These are phyloP conservation scores for Sporothrix variecibatus DNA, from an alignment of 2,329 filamentous ascomycete genomes.

Conservation along the genomic window DNA sequence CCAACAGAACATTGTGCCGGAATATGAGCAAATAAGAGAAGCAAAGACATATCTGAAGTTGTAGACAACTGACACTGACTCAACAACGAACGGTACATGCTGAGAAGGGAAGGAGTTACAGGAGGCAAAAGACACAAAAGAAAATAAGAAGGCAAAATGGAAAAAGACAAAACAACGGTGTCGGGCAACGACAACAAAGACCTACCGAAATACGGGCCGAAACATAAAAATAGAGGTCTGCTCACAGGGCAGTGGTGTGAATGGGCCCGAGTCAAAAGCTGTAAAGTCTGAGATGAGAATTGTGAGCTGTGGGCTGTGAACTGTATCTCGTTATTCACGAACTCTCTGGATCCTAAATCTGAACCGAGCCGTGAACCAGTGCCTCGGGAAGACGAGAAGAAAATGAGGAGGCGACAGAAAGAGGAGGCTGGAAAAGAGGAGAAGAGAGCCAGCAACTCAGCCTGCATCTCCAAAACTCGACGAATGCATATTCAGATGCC, in stretches of 20 bases:
- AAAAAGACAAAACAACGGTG: not conserved
- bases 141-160: not conserved
- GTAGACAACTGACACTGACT: not conserved
- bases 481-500: not conserved
- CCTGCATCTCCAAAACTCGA: not conserved
- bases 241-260: not conserved
- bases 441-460: not conserved
- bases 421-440: too few species aligned
- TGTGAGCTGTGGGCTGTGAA: not conserved
- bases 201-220: not conserved
- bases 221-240: not conserved
- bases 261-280: not conserved
- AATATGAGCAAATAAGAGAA: constrained; percentile 2
- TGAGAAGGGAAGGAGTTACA: not conserved
- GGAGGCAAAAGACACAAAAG: not conserved
- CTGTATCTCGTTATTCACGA: not conserved
- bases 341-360: too few species aligned
- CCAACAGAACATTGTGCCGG: not conserved
- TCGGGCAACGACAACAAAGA: not conserved
- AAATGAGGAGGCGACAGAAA: not conserved
- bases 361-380: not conserved
- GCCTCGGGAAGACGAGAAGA: not conserved
- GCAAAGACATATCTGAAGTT: not conserved
- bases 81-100: not conserved
- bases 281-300: too few species aligned